phyloP scores from a whole-genome alignment of 257 asterid species.

The Euphrasia confusa region DNA sequence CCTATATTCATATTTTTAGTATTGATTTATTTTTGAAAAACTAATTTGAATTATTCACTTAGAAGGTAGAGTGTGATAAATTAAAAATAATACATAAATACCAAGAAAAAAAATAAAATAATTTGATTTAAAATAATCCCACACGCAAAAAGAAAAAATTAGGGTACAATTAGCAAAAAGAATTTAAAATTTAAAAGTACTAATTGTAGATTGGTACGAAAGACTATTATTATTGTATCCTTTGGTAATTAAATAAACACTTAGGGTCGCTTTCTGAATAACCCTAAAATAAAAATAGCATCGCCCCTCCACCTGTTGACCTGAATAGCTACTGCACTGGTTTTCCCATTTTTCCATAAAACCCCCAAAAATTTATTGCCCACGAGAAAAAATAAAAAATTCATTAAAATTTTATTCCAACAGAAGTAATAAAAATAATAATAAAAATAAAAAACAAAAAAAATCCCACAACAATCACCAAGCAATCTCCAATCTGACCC shows the following conservation, averaged over 20 bases:
- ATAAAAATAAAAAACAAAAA: neutral
- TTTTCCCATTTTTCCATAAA: conserved; percentile 25
- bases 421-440: neutral
- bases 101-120: no score
- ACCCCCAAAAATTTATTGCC: conserved; percentile 11
- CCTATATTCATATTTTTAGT: no score
- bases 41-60: no score
- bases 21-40: no score
- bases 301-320: neutral
- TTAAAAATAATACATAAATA: no score
- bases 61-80: no score
- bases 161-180: neutral
- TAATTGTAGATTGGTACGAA: neutral
- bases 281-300: neutral
- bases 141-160: neutral
- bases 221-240: neutral
- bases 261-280: neutral
- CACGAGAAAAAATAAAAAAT: neutral
- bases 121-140: no score
- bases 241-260: no score
- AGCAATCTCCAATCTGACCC: conserved; percentile 7
- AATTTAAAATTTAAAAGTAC: neutral
- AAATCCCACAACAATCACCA: neutral
- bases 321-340: conserved; percentile 20
- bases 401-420: conserved; percentile 9